Percentiles rank a stretch among this genome's conserved stretches.
phyloP scores from a whole-genome alignment of 192 early-diverging fungal species.

The Entophlyctis helioformis region DNA sequence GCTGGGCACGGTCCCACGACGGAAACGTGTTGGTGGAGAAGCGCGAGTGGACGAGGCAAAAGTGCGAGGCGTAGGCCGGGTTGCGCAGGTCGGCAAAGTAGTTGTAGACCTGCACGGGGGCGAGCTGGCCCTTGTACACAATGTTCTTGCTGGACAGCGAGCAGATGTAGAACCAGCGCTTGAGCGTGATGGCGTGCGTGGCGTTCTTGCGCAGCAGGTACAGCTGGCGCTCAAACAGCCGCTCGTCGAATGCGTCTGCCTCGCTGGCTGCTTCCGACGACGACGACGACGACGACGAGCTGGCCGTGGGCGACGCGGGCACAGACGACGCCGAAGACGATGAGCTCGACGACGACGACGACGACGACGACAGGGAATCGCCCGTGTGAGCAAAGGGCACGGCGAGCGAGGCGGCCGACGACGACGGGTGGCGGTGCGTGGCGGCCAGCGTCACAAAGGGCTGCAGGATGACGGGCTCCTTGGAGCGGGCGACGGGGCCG shows the following conservation, averaged over 20 bases:
- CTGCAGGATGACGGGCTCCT: constrained; percentile 87
- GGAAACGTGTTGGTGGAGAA: constrained; percentile 99
- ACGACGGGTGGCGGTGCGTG: too few species aligned
- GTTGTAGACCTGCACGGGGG: constrained; percentile 85
- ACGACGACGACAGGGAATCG: too few species aligned
- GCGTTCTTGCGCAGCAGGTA: constrained; percentile 85
- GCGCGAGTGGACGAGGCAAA: constrained; percentile 94
- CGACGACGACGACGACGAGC: too few species aligned
- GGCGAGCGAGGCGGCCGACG: too few species aligned
- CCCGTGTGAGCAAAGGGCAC: too few species aligned
- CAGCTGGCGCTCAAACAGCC: constrained; percentile 70
- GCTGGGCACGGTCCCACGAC: constrained; percentile 97
- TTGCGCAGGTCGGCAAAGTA: constrained; percentile 88
- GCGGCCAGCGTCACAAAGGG: constrained; percentile 67
- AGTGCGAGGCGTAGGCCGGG: constrained; percentile 71
- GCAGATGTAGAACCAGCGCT: constrained; percentile 96
- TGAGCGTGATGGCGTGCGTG: constrained; percentile 69
- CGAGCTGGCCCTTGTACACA: constrained; percentile 94
- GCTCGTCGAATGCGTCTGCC: constrained; percentile 19
- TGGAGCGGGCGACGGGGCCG: constrained; percentile 75
- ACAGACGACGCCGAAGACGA: too few species aligned
- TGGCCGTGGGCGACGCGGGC: too few species aligned
- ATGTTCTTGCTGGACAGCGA: constrained; percentile 88
- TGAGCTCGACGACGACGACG: too few species aligned
- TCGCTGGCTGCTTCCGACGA: constrained; percentile 6